Evolutionary conservation across 768 basidiomycete genomes (phyloP), one percentile per base, ranked within the genome.

Genomic region (Auricularia sp.): DNA sequence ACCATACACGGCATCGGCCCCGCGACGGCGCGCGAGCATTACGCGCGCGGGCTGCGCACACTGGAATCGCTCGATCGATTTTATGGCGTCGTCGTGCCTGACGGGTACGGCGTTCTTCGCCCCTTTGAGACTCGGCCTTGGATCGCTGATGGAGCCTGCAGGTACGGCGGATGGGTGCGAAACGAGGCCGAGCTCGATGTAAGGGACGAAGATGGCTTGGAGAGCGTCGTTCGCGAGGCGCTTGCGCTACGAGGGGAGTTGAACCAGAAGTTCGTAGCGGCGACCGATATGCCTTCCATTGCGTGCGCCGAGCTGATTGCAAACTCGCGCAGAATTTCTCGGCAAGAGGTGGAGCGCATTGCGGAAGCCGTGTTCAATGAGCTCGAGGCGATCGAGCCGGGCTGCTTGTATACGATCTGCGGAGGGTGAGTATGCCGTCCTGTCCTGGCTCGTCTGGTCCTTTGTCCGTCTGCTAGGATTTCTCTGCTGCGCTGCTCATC

Each of bases 291-390:
- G 29, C 29, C 29, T 29, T 29, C 29, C 2, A 3, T 29, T 29
- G 29, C 2, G 2, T 29, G 29, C 12, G 8, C 36, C 10, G 11
- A 3, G 36, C 61, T 43, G 14, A 36, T 18, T 1, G n/a, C n/a
- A n/a, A n/a, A n/a, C n/a, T 62, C 6, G 21, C 35, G n/a, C 65
- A 87, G 84, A 71, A 93, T 96, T 42, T 79, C 90, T 0, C 78
- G 91, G 6, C 77, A 74, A 0, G 92, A 97, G 72, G 90, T 91
- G 0, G 86, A 91, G 65, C 84, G 87, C 68, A 93, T 96, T 64
- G 81, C 84, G n/a, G 70, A 70, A 1, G 76, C 84, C 10, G 82
- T 96, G 4, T 84, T 85, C 82, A 72, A 73, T 18, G 86, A 93
- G 69, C 73, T 96, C 36, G 79, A 81, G 12, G 71, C 72, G 11